Evolutionary conservation across 2,329 filamentous ascomycete species (phyloP), one percentile per base, ranked within the genome.

Genomic region (Mycosphaerella arachidis): DNA sequence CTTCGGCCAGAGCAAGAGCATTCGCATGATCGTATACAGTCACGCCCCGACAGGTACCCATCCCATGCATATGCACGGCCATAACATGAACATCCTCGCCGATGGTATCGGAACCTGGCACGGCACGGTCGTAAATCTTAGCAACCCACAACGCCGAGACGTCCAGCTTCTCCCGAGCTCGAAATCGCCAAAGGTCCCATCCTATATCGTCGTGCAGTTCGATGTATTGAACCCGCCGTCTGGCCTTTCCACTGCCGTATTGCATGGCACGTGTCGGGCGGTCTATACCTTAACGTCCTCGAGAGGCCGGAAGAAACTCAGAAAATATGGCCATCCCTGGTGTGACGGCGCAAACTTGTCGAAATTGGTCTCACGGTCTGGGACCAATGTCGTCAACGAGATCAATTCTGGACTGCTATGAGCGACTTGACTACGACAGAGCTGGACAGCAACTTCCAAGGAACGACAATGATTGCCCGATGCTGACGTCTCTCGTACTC

Each of bases 121-220:
- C 55, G 74, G 73, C 35, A 64, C 66, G 6, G 68, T 79, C 35
- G 67, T 65, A 67, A 79, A 79, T 58, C 67, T 77, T 2, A 64
- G 62, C 3, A 84, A 84, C 67, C 82, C 82, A 1, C 75, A 80
- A 68, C 73, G 81, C 10, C 73, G 82, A 33, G 82, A 84, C 63
- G 80, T 80, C 0, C 76, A 82, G 50, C 73, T 81, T 6, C 68
- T 84, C 1, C 76, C 76, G 6, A 63, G 75, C 24, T 71, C 72
- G 30, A 33, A 61, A 2, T 63, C 60, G 50, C 55, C 61, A 8
- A 61, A 58, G 1, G 63, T 66, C 18, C 70, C 72, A 1, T 73
- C 65, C 1, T 72, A 72, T 61, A 67, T 77, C 43, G 77, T 71
- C 45, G 64, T 79, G 1, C 81, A 82, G 35, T 79, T 79, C 68